Conservation (phyloP, 1,139 yeast genomes). For the Yamadazyma siamensis region DNA sequence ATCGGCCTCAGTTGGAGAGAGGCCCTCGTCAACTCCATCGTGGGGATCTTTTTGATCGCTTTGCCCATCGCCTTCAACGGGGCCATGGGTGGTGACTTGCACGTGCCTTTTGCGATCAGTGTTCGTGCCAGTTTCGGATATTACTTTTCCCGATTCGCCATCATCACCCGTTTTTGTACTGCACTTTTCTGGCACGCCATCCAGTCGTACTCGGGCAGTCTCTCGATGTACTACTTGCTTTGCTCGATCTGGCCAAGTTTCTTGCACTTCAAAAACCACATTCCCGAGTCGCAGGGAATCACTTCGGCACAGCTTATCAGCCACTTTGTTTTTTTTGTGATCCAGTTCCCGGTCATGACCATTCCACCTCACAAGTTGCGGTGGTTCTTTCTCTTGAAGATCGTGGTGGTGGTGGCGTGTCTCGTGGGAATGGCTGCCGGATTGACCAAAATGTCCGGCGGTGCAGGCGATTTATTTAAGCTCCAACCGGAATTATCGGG, state of each 20-base stretch:
- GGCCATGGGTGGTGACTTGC: slow-evolving; percentile 31
- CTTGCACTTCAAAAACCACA: slow-evolving; percentile 18
- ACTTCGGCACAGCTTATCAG: slow-evolving; percentile 11
- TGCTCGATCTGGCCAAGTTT: slow-evolving; percentile 31
- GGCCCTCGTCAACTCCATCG: slow-evolving; percentile 24
- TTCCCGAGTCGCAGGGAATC: slow-evolving; percentile 19
- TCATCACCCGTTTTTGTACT: slow-evolving; percentile 28
- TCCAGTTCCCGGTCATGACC: slow-evolving; percentile 14
- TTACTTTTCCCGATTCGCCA: slow-evolving; percentile 26
- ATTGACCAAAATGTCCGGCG: slow-evolving; percentile 12
- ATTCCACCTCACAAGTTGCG: slow-evolving; percentile 13
- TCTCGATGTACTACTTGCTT: slow-evolving; percentile 26
- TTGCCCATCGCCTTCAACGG: slow-evolving; percentile 29
- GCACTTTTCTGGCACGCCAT: slow-evolving; percentile 36
- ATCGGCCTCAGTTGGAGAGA: slow-evolving; percentile 29
- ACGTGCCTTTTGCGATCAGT: slow-evolving; percentile 33
- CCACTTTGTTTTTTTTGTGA: slow-evolving; percentile 12
- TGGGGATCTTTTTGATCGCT: slow-evolving; percentile 30
- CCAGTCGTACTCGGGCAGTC: slow-evolving; percentile 30
- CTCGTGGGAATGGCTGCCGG: slow-evolving; percentile 14
- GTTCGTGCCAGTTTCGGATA: slow-evolving; percentile 31
- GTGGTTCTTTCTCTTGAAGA: slow-evolving; percentile 14
- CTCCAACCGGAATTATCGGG: slow-evolving; percentile 9
- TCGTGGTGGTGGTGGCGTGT: slow-evolving; percentile 12
- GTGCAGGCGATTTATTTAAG: slow-evolving; percentile 11